phyloP scores from a whole-genome alignment of 805 yeast genomes.

The Wickerhamomyces alni region DNA sequence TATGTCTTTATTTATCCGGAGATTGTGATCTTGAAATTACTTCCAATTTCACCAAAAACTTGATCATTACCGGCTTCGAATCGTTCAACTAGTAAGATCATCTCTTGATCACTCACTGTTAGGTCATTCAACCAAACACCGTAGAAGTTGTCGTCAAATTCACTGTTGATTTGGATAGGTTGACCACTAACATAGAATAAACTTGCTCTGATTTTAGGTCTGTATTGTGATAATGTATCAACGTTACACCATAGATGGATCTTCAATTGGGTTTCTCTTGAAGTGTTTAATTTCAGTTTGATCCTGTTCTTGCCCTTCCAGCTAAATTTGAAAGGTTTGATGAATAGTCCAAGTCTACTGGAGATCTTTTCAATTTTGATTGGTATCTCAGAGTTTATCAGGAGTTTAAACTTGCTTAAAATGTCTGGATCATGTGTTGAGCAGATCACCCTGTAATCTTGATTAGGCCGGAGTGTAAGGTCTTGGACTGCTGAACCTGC shows the following conservation, averaged over 20 bases:
- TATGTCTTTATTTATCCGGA: no score
- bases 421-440: constrained; percentile 38
- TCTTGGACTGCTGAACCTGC: constrained; percentile 17
- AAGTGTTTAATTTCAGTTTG: constrained; percentile 25
- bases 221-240: constrained; percentile 22
- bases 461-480: constrained; percentile 25
- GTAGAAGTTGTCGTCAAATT: constrained; percentile 38
- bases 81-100: constrained; percentile 40
- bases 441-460: constrained; percentile 37
- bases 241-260: constrained; percentile 15
- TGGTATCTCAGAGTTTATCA: constrained; percentile 22
- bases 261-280: constrained; percentile 16
- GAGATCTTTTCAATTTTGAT: constrained; percentile 16
- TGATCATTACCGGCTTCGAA: constrained; percentile 41
- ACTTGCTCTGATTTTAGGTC: constrained; percentile 42
- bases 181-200: constrained; percentile 26
- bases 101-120: constrained; percentile 17
- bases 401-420: constrained; percentile 27
- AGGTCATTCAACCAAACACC: constrained; percentile 32
- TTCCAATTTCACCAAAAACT: constrained; percentile 34
- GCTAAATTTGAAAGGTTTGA: constrained; percentile 18
- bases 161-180: constrained; percentile 30
- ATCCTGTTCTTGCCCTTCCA: constrained; percentile 38
- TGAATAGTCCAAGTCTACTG: constrained; percentile 31
- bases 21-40: constrained; percentile 15